Evolutionary conservation across 202 grass and related monocot genomes (phyloP).

Genomic region (Sporobolus alterniflorus): DNA sequence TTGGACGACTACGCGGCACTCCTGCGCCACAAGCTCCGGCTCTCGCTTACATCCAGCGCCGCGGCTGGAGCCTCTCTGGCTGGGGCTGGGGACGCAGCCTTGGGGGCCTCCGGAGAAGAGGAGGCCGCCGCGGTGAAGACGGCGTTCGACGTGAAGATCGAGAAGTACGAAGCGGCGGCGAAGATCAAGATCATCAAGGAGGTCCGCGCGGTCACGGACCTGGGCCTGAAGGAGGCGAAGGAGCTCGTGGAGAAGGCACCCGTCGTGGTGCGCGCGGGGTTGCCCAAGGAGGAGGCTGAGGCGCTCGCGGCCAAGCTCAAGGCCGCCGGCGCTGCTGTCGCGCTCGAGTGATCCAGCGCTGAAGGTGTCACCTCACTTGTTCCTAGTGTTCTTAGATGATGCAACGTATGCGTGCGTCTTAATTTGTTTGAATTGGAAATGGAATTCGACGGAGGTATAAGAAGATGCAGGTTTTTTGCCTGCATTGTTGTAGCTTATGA

Average conservation of each 20-base stretch:
- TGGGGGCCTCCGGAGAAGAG: slow-evolving; percentile 6
- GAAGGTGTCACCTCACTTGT: slow-evolving; percentile 40
- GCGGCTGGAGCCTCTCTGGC: slow-evolving; percentile 16
- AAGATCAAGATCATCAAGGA: slow-evolving; percentile 99
- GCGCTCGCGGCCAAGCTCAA: slow-evolving; percentile 88
- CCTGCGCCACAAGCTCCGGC: slow-evolving; percentile 75
- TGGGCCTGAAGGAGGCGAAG: slow-evolving; percentile 95
- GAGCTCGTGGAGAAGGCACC: slow-evolving; percentile 96
- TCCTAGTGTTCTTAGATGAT: slow-evolving; percentile 25
- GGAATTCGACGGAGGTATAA: slow-evolving; percentile 1
- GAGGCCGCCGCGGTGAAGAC: slow-evolving; percentile 75
- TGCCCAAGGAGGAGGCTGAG: slow-evolving; percentile 93
- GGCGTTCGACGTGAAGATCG: slow-evolving; percentile 90
- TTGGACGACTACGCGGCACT: slow-evolving; percentile 82
- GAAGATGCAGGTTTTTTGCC: slow-evolving; percentile 32
- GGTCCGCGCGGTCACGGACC: slow-evolving; percentile 87
- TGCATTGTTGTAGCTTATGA: slow-evolving; percentile 47
- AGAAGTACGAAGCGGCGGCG: slow-evolving; percentile 91
- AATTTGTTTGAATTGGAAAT: slow-evolving; percentile 45
- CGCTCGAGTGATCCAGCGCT: slow-evolving; percentile 64
- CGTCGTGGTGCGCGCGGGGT: slow-evolving; percentile 79
- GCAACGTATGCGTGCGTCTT: background rate
- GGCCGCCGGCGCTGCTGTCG: slow-evolving; percentile 76
- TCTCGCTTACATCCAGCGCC: slow-evolving; percentile 62
- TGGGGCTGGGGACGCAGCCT: slow-evolving; percentile 26